Evolutionary conservation across 2,329 filamentous ascomycete species (phyloP).

Genomic region (Cercospora brassicicola): DNA sequence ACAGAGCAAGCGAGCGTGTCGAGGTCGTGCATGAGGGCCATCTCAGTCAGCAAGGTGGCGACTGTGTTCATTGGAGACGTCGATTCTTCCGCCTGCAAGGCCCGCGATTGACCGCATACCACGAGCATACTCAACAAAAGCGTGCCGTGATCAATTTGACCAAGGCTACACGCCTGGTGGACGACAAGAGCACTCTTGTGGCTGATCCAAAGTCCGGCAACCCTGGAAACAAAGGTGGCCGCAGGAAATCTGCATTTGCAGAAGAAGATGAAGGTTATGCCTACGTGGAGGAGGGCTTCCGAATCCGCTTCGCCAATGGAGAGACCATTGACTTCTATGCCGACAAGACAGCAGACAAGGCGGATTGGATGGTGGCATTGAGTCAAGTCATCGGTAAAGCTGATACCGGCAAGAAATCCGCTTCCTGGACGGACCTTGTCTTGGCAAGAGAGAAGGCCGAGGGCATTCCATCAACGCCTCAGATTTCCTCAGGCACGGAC

Average conservation of each 20-base stretch:
- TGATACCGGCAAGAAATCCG: slow-evolving; percentile 50
- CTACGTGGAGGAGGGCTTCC: slow-evolving; percentile 99
- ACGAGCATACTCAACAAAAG: slow-evolving; percentile 91
- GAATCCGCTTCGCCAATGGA: slow-evolving; percentile 96
- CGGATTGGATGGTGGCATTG: slow-evolving; percentile 90
- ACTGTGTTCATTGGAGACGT: slow-evolving; percentile 98
- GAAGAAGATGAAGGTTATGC: slow-evolving; percentile 99
- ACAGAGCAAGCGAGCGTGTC: slow-evolving; percentile 79
- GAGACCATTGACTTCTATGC: slow-evolving; percentile 99
- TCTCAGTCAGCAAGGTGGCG: slow-evolving; percentile 93
- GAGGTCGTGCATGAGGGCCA: slow-evolving; percentile 78
- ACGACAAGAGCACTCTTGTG: slow-evolving; percentile 80
- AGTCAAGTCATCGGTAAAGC: slow-evolving; percentile 67
- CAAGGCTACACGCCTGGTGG: slow-evolving; percentile 89
- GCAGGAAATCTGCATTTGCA: slow-evolving; percentile 90
- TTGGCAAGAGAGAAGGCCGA: slow-evolving; percentile 47
- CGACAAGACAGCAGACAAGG: slow-evolving; percentile 82
- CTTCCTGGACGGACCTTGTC: slow-evolving; percentile 60
- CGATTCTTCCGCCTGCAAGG: slow-evolving; percentile 95
- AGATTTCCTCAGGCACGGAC: slow-evolving; percentile 14
- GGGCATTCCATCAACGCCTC: slow-evolving; percentile 8
- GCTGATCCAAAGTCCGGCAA: slow-evolving; percentile 75
- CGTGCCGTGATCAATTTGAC: slow-evolving; percentile 94
- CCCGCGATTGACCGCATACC: slow-evolving; percentile 89
- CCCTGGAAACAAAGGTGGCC: slow-evolving; percentile 49